Evolutionary conservation across 805 yeast species (phyloP).

Genomic region (Metschnikowia arizonensis): DNA sequence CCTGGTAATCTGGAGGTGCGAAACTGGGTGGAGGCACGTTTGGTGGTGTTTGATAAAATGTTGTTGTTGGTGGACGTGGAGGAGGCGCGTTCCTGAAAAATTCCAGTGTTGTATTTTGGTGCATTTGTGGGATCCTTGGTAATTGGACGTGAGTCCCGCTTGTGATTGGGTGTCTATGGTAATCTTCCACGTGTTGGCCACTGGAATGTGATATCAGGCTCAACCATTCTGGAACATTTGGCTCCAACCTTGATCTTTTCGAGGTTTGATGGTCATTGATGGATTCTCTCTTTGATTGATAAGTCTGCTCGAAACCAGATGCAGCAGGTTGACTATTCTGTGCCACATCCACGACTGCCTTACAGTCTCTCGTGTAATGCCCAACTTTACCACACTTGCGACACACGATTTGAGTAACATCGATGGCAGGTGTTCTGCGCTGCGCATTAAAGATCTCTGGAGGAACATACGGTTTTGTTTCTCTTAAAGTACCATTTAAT

Average conservation of each 20-base stretch:
- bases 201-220: neutral
- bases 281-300: neutral
- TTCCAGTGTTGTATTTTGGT: neutral
- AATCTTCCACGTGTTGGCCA: neutral
- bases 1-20: slow-evolving; percentile 6
- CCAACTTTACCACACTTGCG: slow-evolving; percentile 77
- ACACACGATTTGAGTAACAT: slow-evolving; percentile 59
- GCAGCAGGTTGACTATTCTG: neutral
- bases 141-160: neutral
- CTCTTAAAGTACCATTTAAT: slow-evolving; percentile 89
- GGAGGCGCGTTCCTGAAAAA: neutral
- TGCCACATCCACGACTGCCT: slow-evolving; percentile 24
- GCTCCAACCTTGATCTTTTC: slow-evolving; percentile 1
- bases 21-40: slow-evolving; percentile 13
- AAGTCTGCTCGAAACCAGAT: neutral
- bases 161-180: neutral
- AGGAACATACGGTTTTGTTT: slow-evolving; percentile 56
- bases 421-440: slow-evolving; percentile 30
- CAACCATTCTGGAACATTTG: slow-evolving; percentile 3
- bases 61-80: slow-evolving; percentile 5
- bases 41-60: slow-evolving; percentile 5
- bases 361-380: slow-evolving; percentile 87
- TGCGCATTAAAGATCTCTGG: slow-evolving; percentile 33
- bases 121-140: neutral
- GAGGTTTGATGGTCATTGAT: neutral